phyloP scores from a whole-genome alignment of 768 basidiomycete genomes.

The Pholiota conissans region DNA sequence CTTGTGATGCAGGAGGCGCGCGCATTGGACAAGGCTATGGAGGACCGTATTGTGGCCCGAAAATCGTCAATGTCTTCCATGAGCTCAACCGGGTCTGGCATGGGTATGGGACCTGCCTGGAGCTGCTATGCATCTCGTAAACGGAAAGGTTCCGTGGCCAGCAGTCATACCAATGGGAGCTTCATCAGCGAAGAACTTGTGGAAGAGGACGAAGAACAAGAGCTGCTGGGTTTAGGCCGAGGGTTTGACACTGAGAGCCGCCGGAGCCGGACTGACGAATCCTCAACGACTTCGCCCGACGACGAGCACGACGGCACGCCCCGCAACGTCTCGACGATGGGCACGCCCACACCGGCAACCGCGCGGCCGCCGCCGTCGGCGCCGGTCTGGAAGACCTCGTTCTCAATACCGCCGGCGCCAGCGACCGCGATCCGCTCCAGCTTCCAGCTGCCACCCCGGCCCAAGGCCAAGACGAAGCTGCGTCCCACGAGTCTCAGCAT shows the following conservation, averaged over 20 bases:
- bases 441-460: constrained; percentile 41
- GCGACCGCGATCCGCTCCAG: constrained; percentile 52
- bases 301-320: constrained; percentile 32
- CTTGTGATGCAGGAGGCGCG: constrained; percentile 76
- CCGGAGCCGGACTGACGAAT: constrained; percentile 33
- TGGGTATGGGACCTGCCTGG: constrained; percentile 71
- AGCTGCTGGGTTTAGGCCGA: constrained; percentile 67
- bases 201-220: constrained; percentile 80
- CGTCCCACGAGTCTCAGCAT: constrained; percentile 62
- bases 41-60: constrained; percentile 75
- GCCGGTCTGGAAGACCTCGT: constrained; percentile 58
- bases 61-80: constrained; percentile 69
- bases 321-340: constrained; percentile 24
- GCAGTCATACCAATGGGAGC: constrained; percentile 65
- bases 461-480: constrained; percentile 48
- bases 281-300: constrained; percentile 45
- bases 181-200: constrained; percentile 78
- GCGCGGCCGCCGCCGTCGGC: constrained; percentile 50
- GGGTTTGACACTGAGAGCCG: constrained; percentile 53
- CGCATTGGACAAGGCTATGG: constrained; percentile 86
- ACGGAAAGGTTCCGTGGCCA: constrained; percentile 76
- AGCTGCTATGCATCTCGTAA: constrained; percentile 63
- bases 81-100: constrained; percentile 50
- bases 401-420: constrained; percentile 51
- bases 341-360: constrained; percentile 26